Percentiles rank a stretch among this genome's conserved stretches.
Evolutionary conservation across 2,329 filamentous ascomycete genomes (phyloP).

Genomic region (Exserohilum turcica): DNA sequence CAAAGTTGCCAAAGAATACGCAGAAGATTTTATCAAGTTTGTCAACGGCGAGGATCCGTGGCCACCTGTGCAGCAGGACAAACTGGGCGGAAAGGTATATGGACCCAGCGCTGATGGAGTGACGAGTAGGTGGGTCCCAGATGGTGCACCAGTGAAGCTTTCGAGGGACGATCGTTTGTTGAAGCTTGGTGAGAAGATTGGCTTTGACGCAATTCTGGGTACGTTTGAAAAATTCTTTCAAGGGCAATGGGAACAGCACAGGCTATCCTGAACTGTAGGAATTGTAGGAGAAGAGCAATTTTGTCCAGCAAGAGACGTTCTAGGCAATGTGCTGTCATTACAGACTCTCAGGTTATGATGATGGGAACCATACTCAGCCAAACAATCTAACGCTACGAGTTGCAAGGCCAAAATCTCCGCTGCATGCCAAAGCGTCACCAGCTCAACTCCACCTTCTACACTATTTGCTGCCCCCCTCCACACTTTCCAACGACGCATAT

Average conservation of each 20-base stretch:
- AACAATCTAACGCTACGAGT: no score
- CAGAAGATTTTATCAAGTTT: constrained; percentile 41
- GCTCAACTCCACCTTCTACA: no score
- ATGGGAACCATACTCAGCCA: no score
- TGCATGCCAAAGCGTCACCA: no score
- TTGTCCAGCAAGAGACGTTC: no score
- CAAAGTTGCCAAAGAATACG: constrained; percentile 31
- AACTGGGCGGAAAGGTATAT: constrained; percentile 36
- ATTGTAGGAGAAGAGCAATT: no score
- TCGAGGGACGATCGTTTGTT: constrained; percentile 32
- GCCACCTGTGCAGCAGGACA: constrained; percentile 32
- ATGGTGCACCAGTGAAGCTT: constrained; percentile 33
- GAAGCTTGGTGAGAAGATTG: constrained; percentile 33
- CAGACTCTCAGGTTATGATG: no score
- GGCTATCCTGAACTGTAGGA: no score
- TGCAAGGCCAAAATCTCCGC: no score
- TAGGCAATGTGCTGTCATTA: no score
- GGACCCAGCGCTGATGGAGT: constrained; percentile 37
- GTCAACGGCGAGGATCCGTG: constrained; percentile 41
- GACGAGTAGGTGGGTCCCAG: constrained; percentile 32
- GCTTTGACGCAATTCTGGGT: constrained; percentile 31
- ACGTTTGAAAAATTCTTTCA: constrained; percentile 38
- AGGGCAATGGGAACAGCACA: constrained; percentile 10
- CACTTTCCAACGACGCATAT: constrained; percentile 33
- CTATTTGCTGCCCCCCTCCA: constrained; percentile 23